Percentiles rank a stretch among this genome's conserved stretches.
Conservation (phyloP, 176 grass and related monocot species). For the Bothriochloa decipiens region DNA sequence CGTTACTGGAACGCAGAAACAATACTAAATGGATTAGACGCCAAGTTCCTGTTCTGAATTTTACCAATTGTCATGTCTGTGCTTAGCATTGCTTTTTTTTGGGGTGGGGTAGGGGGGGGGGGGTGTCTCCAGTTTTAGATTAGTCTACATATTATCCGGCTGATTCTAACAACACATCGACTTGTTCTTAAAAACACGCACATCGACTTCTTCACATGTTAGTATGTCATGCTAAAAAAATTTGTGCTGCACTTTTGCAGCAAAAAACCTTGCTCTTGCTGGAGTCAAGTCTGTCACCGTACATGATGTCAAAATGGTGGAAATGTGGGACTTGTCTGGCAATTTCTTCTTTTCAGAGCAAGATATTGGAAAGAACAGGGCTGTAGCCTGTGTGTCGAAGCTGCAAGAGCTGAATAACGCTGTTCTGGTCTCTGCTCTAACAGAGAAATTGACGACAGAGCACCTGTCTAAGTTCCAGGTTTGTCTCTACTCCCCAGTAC, state of each 20-base stretch:
- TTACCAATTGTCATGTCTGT: background rate
- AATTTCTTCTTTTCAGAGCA: constrained; percentile 77
- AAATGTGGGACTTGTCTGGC: constrained; percentile 71
- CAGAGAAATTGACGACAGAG: constrained; percentile 46
- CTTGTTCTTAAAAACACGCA: background rate
- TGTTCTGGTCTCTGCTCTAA: constrained; percentile 67
- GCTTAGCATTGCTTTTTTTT: background rate
- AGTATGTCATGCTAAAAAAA: background rate
- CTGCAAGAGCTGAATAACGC: constrained; percentile 73
- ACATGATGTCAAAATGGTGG: constrained; percentile 62
- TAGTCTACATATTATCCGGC: background rate
- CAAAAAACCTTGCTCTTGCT: constrained; percentile 82
- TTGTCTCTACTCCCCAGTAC: constrained; percentile 17
- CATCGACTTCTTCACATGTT: background rate
- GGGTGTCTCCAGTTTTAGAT: background rate
- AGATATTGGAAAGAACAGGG: constrained; percentile 70
- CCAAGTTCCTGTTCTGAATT: background rate
- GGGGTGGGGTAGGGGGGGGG: too few species aligned
- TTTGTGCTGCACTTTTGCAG: constrained; percentile 34
- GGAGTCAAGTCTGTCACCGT: constrained; percentile 77
- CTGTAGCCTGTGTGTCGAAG: constrained; percentile 62
- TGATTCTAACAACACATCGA: background rate
- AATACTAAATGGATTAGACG: background rate
- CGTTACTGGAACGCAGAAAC: background rate
- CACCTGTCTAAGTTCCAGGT: constrained; percentile 72